phyloP scores from a whole-genome alignment of 495 filamentous ascomycete genomes.

The Penicillium psychrofluorescens region DNA sequence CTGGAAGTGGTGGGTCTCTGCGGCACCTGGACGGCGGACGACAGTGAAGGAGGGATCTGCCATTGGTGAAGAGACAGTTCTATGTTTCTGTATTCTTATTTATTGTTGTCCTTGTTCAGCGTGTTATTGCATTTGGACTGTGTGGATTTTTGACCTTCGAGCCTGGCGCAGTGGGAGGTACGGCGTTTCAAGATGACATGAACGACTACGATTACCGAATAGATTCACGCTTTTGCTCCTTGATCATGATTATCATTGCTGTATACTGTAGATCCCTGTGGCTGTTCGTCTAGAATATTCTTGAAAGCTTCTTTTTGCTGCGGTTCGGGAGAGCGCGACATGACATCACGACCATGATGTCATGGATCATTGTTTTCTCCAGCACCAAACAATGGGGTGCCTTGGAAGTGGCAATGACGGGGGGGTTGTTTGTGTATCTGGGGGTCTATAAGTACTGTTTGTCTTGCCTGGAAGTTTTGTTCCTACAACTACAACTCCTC shows the following conservation, averaged over 20 bases:
- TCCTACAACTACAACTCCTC: background rate
- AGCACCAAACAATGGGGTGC: background rate
- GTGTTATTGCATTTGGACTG: slow-evolving; percentile 12
- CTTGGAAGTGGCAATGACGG: slow-evolving; percentile 1
- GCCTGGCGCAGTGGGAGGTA: too few relatives aligned
- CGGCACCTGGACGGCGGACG: slow-evolving; percentile 78
- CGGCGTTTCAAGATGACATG: too few relatives aligned
- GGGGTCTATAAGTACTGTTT: too few relatives aligned
- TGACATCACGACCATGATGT: slow-evolving; percentile 21
- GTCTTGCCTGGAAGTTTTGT: background rate
- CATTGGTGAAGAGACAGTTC: slow-evolving; percentile 38
- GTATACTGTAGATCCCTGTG: too few relatives aligned
- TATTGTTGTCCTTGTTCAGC: too few relatives aligned
- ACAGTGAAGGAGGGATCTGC: slow-evolving; percentile 71
- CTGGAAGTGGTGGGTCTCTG: slow-evolving; percentile 72
- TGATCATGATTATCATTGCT: too few relatives aligned
- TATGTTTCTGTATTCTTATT: background rate
- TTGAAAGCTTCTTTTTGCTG: too few relatives aligned
- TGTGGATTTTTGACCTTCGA: background rate
- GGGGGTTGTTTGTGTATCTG: too few relatives aligned
- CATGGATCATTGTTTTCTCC: slow-evolving; percentile 5
- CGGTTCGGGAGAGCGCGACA: too few relatives aligned
- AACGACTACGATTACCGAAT: too few relatives aligned
- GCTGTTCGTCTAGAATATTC: too few relatives aligned
- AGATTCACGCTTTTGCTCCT: too few relatives aligned